These are phyloP conservation scores for Verticillium alfalfae DNA, from an alignment of 2,329 filamentous ascomycete species.

Conservation along the genomic window DNA sequence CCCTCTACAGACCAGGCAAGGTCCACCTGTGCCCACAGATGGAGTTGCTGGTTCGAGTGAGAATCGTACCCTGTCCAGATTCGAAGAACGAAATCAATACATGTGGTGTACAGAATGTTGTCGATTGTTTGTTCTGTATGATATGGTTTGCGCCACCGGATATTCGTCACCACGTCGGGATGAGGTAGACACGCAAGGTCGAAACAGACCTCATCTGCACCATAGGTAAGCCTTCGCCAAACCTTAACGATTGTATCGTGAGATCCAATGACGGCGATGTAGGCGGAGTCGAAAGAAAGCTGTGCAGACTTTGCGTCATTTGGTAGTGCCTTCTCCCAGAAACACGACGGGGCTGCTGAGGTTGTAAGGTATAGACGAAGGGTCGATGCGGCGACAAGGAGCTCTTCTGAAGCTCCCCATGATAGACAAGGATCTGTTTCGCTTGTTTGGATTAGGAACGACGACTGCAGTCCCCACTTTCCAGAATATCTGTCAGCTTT, in stretches of 20 bases:
- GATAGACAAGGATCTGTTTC: constrained; percentile 50
- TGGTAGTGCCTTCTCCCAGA: constrained; percentile 73
- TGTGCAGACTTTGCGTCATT: constrained; percentile 67
- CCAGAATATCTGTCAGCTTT: background rate
- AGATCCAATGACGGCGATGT: constrained; percentile 75
- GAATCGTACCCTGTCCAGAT: constrained; percentile 79
- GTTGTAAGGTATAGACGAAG: constrained; percentile 63
- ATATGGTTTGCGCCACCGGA: constrained; percentile 80
- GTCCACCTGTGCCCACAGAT: constrained; percentile 77
- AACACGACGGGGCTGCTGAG: constrained; percentile 40
- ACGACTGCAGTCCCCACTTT: constrained; percentile 61
- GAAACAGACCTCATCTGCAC: constrained; percentile 76
- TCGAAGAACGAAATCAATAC: constrained; percentile 71
- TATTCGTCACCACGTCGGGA: constrained; percentile 68
- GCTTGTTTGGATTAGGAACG: constrained; percentile 38
- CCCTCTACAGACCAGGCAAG: constrained; percentile 63
- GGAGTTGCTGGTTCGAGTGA: constrained; percentile 64
- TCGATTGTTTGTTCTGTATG: constrained; percentile 74
- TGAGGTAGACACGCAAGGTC: constrained; percentile 90
- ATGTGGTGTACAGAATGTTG: constrained; percentile 87
- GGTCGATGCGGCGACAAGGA: constrained; percentile 67
- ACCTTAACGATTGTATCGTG: constrained; percentile 85
- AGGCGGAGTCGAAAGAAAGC: constrained; percentile 80
- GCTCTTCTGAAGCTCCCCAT: constrained; percentile 82
- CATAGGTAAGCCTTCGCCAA: constrained; percentile 84